A percentile compares a stretch with the other conserved stretches of the same genome.
Evolutionary conservation across 1,284 basidiomycete genomes (phyloP).

Genomic region (Pisolithus thermaeus): DNA sequence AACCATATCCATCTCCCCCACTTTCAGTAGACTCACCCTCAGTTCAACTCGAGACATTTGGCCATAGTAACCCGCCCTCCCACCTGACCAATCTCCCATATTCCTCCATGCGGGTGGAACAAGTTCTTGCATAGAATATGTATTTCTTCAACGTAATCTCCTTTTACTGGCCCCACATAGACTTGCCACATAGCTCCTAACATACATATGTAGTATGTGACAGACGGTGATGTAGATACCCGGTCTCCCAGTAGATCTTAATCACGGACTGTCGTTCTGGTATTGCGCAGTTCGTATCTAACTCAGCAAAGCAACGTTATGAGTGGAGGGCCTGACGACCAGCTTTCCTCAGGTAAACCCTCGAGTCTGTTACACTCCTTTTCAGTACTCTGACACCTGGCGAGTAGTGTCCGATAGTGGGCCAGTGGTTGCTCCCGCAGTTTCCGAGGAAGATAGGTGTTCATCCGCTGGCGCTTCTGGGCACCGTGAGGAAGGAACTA

Average conservation of each 20-base stretch:
- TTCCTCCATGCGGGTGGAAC: constrained; percentile 11
- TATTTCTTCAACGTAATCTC: constrained; percentile 19
- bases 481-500: not conserved
- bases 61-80: constrained; percentile 1
- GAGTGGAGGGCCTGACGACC: not conserved
- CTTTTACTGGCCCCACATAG: not conserved
- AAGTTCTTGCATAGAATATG: constrained; percentile 17
- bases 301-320: no score
- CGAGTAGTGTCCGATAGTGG: no score
- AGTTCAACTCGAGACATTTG: constrained; percentile 12
- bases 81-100: not conserved
- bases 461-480: no score
- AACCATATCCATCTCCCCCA: constrained; percentile 74
- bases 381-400: not conserved
- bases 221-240: not conserved
- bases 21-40: constrained; percentile 68
- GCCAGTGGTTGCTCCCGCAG: no score
- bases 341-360: not conserved
- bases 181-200: not conserved
- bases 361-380: not conserved
- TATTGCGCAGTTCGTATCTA: no score
- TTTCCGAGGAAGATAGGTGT: no score
- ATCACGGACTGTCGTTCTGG: not conserved
- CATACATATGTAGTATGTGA: no score
- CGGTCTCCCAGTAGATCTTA: not conserved